These are phyloP conservation scores for Aureobasidium sp. DNA, from an alignment of 2,329 filamentous ascomycete species.

Conservation along the genomic window DNA sequence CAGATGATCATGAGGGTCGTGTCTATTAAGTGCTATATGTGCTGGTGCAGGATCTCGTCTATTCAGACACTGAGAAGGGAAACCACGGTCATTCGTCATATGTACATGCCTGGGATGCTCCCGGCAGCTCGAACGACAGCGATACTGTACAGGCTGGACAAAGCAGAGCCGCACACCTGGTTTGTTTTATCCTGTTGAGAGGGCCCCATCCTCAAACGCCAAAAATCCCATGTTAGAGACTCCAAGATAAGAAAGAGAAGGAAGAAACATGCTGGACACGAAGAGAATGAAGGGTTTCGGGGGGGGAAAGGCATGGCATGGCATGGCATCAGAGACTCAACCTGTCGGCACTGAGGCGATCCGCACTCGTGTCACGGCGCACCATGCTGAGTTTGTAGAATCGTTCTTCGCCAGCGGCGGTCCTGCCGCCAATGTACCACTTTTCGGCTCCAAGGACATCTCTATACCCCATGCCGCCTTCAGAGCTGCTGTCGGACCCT, in stretches of 20 bases:
- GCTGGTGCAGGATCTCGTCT: background rate
- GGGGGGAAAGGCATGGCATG: background rate
- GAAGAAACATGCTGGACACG: background rate
- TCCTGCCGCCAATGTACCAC: slow-evolving; percentile 75
- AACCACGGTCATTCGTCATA: slow-evolving; percentile 1
- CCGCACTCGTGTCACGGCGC: slow-evolving; percentile 63
- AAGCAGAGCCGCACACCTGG: background rate
- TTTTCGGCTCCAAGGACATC: slow-evolving; percentile 67
- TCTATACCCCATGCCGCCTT: slow-evolving; percentile 63
- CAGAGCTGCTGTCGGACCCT: slow-evolving; percentile 67
- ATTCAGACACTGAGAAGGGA: background rate
- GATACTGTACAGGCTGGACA: slow-evolving; percentile 3
- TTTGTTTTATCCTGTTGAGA: background rate
- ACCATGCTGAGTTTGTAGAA: slow-evolving; percentile 78
- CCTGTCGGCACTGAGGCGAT: slow-evolving; percentile 66
- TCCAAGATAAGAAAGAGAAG: background rate
- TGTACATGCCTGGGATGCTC: slow-evolving; percentile 1
- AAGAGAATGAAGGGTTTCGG: background rate
- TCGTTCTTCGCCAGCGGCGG: slow-evolving; percentile 68
- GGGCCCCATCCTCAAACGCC: background rate
- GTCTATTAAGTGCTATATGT: slow-evolving; percentile 10
- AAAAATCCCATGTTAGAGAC: background rate
- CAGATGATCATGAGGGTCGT: slow-evolving; percentile 1
- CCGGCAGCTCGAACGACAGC: slow-evolving; percentile 3
- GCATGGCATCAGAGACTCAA: slow-evolving; percentile 61